Conservation (phyloP, 164 flowering plant species). For the Vitis amurensis region DNA sequence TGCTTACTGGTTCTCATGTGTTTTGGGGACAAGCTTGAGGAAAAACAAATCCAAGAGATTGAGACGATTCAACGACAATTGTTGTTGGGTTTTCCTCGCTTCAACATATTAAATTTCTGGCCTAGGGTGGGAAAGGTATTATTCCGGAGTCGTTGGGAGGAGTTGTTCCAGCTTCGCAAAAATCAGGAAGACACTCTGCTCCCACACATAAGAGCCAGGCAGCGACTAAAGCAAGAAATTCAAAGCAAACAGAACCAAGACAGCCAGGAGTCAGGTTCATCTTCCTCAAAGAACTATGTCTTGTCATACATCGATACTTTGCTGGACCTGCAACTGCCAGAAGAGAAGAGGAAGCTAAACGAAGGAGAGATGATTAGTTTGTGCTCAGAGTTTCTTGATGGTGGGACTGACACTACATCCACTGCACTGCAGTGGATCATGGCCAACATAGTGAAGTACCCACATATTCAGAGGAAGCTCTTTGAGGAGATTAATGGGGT, state of each 20-base stretch:
- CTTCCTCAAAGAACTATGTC: background rate
- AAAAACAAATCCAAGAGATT: slow-evolving; percentile 3
- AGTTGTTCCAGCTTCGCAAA: slow-evolving; percentile 12
- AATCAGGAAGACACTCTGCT: slow-evolving; percentile 16
- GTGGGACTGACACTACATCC: slow-evolving; percentile 18
- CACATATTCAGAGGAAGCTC: slow-evolving; percentile 14
- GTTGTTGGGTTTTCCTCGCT: slow-evolving; percentile 4
- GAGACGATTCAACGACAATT: slow-evolving; percentile 10
- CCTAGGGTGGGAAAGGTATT: slow-evolving; percentile 30
- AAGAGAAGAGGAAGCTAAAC: slow-evolving; percentile 10
- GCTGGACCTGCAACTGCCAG: slow-evolving; percentile 20
- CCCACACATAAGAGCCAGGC: slow-evolving; percentile 24
- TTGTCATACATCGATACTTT: slow-evolving; percentile 31
- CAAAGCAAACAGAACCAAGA: background rate
- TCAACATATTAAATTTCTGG: slow-evolving; percentile 22
- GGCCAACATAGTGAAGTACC: slow-evolving; percentile 19
- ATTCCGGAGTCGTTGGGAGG: slow-evolving; percentile 23
- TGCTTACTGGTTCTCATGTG: slow-evolving; percentile 1
- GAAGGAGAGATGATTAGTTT: slow-evolving; percentile 14
- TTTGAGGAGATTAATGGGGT: slow-evolving; percentile 10
- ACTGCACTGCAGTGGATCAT: slow-evolving; percentile 21
- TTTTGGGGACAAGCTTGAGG: background rate
- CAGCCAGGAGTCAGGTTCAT: no score
- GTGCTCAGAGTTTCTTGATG: slow-evolving; percentile 17
- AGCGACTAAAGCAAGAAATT: background rate